Evolutionary conservation across 805 yeast species (phyloP).

Genomic region (Barnettozyma salicaria): DNA sequence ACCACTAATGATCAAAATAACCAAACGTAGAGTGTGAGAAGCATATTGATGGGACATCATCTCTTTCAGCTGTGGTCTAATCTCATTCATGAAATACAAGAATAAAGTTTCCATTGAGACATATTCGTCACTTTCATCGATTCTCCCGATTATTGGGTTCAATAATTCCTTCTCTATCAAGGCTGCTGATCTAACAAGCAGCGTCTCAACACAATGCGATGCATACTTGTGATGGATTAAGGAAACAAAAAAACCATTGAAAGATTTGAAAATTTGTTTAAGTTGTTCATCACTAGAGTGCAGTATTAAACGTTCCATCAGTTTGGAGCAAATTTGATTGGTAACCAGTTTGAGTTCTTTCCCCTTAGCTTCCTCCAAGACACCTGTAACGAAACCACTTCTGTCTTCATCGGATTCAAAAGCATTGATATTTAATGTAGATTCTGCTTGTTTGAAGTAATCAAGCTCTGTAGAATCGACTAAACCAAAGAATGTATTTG

Average conservation of each 20-base stretch:
- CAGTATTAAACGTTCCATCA: slow-evolving; percentile 80
- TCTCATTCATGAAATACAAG: slow-evolving; percentile 57
- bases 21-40: slow-evolving; percentile 76
- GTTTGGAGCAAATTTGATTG: slow-evolving; percentile 89
- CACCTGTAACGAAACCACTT: slow-evolving; percentile 63
- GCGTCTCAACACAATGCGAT: slow-evolving; percentile 88
- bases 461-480: slow-evolving; percentile 81
- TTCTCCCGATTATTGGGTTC: slow-evolving; percentile 33
- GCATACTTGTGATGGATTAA: slow-evolving; percentile 84
- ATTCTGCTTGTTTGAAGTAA: slow-evolving; percentile 89
- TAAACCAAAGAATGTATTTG: slow-evolving; percentile 71
- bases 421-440: slow-evolving; percentile 73
- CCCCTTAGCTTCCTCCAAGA: slow-evolving; percentile 80
- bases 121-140: slow-evolving; percentile 31
- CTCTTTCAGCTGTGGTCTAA: slow-evolving; percentile 49
- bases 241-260: slow-evolving; percentile 68
- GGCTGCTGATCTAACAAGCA: slow-evolving; percentile 68
- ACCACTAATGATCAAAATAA: slow-evolving; percentile 70
- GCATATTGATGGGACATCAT: slow-evolving; percentile 77
- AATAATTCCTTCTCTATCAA: slow-evolving; percentile 68
- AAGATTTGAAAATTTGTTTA: slow-evolving; percentile 56
- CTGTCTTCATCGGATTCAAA: slow-evolving; percentile 72
- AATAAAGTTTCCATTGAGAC: slow-evolving; percentile 64
- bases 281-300: slow-evolving; percentile 59
- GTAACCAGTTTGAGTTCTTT: slow-evolving; percentile 90